Conservation (phyloP, 352 stramenopile genomes). For the Peronospora tabacina region DNA sequence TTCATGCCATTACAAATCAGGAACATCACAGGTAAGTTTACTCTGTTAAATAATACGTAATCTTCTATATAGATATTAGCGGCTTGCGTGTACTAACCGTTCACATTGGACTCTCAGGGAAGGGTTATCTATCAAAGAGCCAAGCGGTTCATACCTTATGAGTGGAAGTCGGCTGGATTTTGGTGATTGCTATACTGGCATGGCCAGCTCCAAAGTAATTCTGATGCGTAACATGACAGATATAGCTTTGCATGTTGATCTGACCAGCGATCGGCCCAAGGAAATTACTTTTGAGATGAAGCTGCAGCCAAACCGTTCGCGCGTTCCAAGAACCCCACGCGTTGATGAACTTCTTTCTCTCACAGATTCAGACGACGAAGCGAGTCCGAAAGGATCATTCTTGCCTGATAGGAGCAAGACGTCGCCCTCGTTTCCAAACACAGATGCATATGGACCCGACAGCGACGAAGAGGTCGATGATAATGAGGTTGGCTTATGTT, state of each 20-base stretch:
- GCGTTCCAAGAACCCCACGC: slow-evolving; percentile 48
- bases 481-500: slow-evolving; percentile 49
- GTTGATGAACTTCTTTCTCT: slow-evolving; percentile 62
- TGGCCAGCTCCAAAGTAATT: slow-evolving; percentile 75
- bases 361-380: slow-evolving; percentile 63
- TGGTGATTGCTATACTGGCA: slow-evolving; percentile 81
- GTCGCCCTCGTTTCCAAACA: slow-evolving; percentile 45
- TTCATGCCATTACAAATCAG: slow-evolving; percentile 84
- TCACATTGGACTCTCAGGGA: slow-evolving; percentile 37
- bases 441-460: slow-evolving; percentile 58
- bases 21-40: slow-evolving; percentile 72
- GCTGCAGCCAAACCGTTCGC: slow-evolving; percentile 60
- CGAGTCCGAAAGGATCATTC: slow-evolving; percentile 57
- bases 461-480: slow-evolving; percentile 84
- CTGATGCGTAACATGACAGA: slow-evolving; percentile 83
- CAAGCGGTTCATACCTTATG: slow-evolving; percentile 75
- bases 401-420: slow-evolving; percentile 53
- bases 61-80: not conserved
- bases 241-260: slow-evolving; percentile 71
- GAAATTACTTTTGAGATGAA: slow-evolving; percentile 87
- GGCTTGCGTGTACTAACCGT: not conserved
- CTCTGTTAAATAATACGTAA: not conserved
- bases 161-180: slow-evolving; percentile 85
- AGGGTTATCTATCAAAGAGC: slow-evolving; percentile 80
- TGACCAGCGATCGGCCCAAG: slow-evolving; percentile 81